Conservation (phyloP, 371 early-diverging fungal species). For the Mortierella polycephala region DNA sequence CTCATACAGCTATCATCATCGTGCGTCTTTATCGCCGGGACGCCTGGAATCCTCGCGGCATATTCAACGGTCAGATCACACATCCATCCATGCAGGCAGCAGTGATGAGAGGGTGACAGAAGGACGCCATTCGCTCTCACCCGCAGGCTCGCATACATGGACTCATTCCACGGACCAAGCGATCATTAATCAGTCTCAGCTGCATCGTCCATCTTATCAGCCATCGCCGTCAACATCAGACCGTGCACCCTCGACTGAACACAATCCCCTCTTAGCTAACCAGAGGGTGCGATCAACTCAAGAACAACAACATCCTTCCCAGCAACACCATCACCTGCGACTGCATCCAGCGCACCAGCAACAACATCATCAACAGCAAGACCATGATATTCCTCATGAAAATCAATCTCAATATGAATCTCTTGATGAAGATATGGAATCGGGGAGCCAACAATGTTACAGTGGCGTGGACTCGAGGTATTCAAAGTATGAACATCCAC, state of each 20-base stretch:
- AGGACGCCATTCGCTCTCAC: too few relatives aligned
- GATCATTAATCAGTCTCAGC: too few relatives aligned
- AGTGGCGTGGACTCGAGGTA: not conserved
- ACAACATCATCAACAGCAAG: slow-evolving; percentile 9
- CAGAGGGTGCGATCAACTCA: slow-evolving; percentile 1
- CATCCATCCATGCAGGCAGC: too few relatives aligned
- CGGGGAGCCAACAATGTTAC: slow-evolving; percentile 22
- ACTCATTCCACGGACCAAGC: too few relatives aligned
- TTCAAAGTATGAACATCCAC: not conserved
- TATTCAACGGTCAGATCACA: too few relatives aligned
- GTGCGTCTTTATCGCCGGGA: too few relatives aligned
- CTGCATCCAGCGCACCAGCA: slow-evolving; percentile 6
- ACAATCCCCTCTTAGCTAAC: not conserved
- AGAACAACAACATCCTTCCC: not conserved
- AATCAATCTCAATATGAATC: not conserved
- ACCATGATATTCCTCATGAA: not conserved
- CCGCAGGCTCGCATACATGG: too few relatives aligned
- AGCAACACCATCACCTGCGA: not conserved
- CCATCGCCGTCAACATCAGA: not conserved
- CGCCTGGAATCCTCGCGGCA: too few relatives aligned
- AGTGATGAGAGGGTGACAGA: too few relatives aligned
- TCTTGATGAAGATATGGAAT: slow-evolving; percentile 4
- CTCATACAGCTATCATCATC: too few relatives aligned
- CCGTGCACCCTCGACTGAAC: not conserved
- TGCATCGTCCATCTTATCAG: not conserved